These are phyloP conservation scores for Plasmopara viticola DNA, from an alignment of 352 stramenopile species.

Conservation along the genomic window DNA sequence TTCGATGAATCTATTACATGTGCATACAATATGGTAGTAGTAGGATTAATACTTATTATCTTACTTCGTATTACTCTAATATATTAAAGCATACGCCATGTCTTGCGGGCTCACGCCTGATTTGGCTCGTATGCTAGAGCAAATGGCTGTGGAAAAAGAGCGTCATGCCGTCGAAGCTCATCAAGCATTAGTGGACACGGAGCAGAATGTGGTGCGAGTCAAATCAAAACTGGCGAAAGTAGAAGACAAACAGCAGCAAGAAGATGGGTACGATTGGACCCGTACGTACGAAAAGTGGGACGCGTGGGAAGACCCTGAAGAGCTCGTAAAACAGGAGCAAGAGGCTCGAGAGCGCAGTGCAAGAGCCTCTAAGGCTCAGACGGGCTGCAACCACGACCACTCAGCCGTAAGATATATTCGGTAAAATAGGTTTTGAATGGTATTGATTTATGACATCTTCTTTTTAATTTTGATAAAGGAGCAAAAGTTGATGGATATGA, in stretches of 20 bases:
- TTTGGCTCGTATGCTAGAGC: conserved; percentile 57
- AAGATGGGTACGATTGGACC: conserved; percentile 66
- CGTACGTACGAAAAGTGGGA: conserved; percentile 75
- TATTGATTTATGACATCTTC: background rate
- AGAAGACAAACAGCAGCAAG: conserved; percentile 11
- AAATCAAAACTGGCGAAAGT: conserved; percentile 34
- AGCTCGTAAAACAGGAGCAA: conserved; percentile 60
- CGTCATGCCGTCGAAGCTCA: conserved; percentile 30
- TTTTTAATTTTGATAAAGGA: conserved; percentile 24
- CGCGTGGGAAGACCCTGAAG: conserved; percentile 72
- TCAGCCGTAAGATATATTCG: conserved; percentile 35
- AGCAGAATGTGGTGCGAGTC: conserved; percentile 32
- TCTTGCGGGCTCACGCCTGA: conserved; percentile 62
- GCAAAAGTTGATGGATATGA: conserved; percentile 86
- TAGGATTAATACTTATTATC: too few species aligned
- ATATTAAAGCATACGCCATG: conserved; percentile 36
- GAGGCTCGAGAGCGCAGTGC: conserved; percentile 56
- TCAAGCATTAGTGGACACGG: conserved; percentile 25
- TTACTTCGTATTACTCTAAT: too few species aligned
- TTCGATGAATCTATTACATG: too few species aligned
- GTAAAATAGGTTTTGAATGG: too few species aligned
- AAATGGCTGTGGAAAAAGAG: conserved; percentile 61
- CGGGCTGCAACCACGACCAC: conserved; percentile 80
- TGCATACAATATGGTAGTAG: too few species aligned
- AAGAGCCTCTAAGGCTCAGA: conserved; percentile 36